Conservation (phyloP, 768 basidiomycete genomes). For the Daedaleopsis nitida region DNA sequence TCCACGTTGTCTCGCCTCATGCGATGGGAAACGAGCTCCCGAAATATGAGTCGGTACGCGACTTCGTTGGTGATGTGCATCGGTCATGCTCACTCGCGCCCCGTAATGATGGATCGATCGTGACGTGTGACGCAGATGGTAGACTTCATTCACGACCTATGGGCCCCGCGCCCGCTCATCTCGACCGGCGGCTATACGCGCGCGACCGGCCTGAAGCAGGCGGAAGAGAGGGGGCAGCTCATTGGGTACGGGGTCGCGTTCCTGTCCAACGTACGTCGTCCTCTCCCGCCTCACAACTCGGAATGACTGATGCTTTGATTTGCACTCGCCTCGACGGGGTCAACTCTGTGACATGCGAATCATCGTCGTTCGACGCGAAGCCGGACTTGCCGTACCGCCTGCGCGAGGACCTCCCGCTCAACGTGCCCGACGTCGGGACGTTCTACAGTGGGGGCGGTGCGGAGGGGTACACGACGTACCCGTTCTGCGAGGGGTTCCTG, state of each 20-base stretch:
- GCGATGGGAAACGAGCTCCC: constrained; percentile 7
- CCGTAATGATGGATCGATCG: neutral
- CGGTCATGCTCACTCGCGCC: neutral
- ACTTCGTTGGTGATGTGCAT: neutral
- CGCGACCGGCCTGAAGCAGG: constrained; percentile 21
- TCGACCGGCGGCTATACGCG: constrained; percentile 26
- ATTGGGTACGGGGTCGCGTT: constrained; percentile 31
- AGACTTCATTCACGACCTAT: constrained; percentile 25
- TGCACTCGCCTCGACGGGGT: too few relatives aligned
- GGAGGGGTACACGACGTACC: constrained; percentile 31
- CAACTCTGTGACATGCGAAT: too few relatives aligned
- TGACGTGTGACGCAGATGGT: too few relatives aligned
- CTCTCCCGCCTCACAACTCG: too few relatives aligned
- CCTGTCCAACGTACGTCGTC: constrained; percentile 31
- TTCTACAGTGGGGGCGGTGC: constrained; percentile 41
- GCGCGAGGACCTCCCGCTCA: constrained; percentile 37
- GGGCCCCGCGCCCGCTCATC: constrained; percentile 27
- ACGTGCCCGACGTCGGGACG: constrained; percentile 36
- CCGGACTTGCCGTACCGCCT: constrained; percentile 46
- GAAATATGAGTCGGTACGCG: neutral
- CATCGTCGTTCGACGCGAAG: too few relatives aligned
- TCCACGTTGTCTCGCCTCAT: constrained; percentile 37
- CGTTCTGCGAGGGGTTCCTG: constrained; percentile 17
- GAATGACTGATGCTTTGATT: neutral
- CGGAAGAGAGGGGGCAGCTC: constrained; percentile 27